Percentiles rank a stretch among this genome's conserved stretches.
phyloP scores from a whole-genome alignment of 2,329 filamentous ascomycete genomes.

The Penicillium crustosum region DNA sequence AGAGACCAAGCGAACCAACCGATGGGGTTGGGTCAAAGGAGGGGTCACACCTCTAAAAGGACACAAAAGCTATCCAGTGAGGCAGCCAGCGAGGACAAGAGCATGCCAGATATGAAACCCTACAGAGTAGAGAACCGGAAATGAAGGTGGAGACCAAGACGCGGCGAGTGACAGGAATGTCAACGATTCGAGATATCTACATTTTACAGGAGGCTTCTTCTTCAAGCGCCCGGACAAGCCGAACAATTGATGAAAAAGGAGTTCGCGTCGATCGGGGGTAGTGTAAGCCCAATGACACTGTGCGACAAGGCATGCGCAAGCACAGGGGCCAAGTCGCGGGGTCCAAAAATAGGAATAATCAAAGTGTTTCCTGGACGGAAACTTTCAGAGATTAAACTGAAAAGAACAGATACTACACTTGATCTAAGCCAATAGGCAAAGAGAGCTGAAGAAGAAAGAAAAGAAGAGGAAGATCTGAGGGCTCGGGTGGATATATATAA shows the following conservation, averaged over 20 bases:
- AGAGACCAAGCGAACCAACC: too few species aligned
- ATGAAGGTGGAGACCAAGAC: rapidly evolving
- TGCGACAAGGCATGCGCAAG: constrained; percentile 66
- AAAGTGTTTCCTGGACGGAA: constrained; percentile 66
- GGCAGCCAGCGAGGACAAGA: background rate
- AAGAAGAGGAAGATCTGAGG: constrained; percentile 37
- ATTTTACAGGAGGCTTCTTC: constrained; percentile 48
- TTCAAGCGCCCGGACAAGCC: constrained; percentile 55
- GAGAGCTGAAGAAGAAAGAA: constrained; percentile 47
- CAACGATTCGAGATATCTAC: background rate
- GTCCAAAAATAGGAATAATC: constrained; percentile 80
- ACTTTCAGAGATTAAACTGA: constrained; percentile 93
- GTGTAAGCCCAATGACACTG: constrained; percentile 74
- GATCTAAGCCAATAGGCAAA: constrained; percentile 70
- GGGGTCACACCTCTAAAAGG: background rate
- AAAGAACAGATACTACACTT: constrained; percentile 97
- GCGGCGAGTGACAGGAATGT: rapidly evolving
- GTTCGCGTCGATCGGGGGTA: constrained; percentile 68
- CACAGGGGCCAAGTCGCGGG: constrained; percentile 59
- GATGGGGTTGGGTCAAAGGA: too few species aligned
- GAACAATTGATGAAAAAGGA: constrained; percentile 55
- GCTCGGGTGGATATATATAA: constrained; percentile 1
- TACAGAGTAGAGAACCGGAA: rapidly evolving
- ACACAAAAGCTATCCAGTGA: background rate
- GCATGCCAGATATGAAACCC: background rate